Percentiles rank a stretch among this genome's conserved stretches.
These are phyloP conservation scores for Mycosarcoma mackinlayi DNA, from an alignment of 1,284 basidiomycete genomes.

Conservation along the genomic window DNA sequence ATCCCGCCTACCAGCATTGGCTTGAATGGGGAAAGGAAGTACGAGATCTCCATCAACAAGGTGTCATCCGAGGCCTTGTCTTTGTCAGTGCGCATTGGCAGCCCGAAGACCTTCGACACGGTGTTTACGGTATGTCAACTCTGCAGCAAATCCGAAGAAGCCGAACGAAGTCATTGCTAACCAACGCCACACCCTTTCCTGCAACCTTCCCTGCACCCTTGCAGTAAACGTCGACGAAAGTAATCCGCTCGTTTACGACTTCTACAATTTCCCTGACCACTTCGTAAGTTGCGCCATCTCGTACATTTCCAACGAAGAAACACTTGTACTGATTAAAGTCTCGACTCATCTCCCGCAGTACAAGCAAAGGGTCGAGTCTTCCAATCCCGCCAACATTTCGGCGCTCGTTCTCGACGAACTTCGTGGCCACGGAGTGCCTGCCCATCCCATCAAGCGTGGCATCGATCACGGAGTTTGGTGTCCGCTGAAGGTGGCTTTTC, in stretches of 20 bases:
- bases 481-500: slow-evolving; percentile 70
- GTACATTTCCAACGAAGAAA: not conserved
- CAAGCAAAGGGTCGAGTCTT: slow-evolving; percentile 65
- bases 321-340: not conserved
- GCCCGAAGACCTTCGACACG: slow-evolving; percentile 63
- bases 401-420: slow-evolving; percentile 61
- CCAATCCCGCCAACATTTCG: slow-evolving; percentile 55
- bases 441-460: slow-evolving; percentile 61
- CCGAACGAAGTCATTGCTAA: no score
- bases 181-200: no score
- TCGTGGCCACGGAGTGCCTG: slow-evolving; percentile 36
- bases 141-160: not conserved
- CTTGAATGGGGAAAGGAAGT: slow-evolving; percentile 67
- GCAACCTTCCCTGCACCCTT: not conserved
- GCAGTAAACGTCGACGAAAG: slow-evolving; percentile 66
- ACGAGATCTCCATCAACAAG: slow-evolving; percentile 34
- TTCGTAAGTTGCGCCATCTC: slow-evolving; percentile 18
- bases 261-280: slow-evolving; percentile 68
- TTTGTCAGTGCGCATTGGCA: slow-evolving; percentile 71
- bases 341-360: slow-evolving; percentile 52
- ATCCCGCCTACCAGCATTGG: slow-evolving; percentile 70
- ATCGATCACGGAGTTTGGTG: slow-evolving; percentile 71
- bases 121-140: slow-evolving; percentile 40
- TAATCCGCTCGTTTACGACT: slow-evolving; percentile 70
- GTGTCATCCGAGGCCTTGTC: slow-evolving; percentile 68